Evolutionary conservation across 495 filamentous ascomycete genomes (phyloP).

Genomic region (Umbilicaria muhlenbergii): DNA sequence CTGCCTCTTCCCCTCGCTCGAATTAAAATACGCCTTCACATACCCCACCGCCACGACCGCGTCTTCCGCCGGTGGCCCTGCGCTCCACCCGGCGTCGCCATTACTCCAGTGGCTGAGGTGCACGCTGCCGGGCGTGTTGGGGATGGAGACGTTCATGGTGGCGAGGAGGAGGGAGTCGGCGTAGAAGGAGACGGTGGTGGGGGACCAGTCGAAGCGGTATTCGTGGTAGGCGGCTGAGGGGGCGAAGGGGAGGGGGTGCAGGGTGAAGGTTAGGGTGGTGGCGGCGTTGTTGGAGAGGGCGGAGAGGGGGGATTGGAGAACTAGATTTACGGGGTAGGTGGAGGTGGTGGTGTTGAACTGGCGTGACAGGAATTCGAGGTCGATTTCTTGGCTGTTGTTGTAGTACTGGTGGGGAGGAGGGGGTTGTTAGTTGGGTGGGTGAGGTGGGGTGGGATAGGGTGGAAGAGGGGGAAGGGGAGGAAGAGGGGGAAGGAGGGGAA

Average conservation of each 20-base stretch:
- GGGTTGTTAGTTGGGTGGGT: not conserved
- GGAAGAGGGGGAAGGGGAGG: not conserved
- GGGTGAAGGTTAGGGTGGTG: conserved; percentile 35
- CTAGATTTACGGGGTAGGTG: conserved; percentile 49
- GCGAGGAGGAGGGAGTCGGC: conserved; percentile 39
- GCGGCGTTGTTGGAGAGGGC: conserved; percentile 36
- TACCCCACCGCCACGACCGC: conserved; percentile 45
- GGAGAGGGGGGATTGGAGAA: conserved; percentile 47
- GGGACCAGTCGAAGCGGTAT: conserved; percentile 64
- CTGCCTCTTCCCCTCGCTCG: conserved; percentile 28
- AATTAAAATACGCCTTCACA: conserved; percentile 68
- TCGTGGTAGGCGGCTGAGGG: conserved; percentile 49
- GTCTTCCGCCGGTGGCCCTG: conserved; percentile 46
- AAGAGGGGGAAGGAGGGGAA: not conserved
- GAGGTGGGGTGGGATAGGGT: not conserved
- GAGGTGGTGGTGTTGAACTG: conserved; percentile 33
- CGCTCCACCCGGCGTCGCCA: conserved; percentile 50
- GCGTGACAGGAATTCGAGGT: conserved; percentile 56
- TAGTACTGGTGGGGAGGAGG: conserved; percentile 35
- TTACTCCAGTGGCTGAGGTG: conserved; percentile 68
- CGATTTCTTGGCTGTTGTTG: conserved; percentile 67
- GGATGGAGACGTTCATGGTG: conserved; percentile 39
- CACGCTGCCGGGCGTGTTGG: conserved; percentile 41
- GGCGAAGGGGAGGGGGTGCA: conserved; percentile 41
- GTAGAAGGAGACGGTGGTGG: conserved; percentile 43